phyloP scores from a whole-genome alignment of 2,329 filamentous ascomycete genomes.

The Chrysoporthe deuterocubensis region DNA sequence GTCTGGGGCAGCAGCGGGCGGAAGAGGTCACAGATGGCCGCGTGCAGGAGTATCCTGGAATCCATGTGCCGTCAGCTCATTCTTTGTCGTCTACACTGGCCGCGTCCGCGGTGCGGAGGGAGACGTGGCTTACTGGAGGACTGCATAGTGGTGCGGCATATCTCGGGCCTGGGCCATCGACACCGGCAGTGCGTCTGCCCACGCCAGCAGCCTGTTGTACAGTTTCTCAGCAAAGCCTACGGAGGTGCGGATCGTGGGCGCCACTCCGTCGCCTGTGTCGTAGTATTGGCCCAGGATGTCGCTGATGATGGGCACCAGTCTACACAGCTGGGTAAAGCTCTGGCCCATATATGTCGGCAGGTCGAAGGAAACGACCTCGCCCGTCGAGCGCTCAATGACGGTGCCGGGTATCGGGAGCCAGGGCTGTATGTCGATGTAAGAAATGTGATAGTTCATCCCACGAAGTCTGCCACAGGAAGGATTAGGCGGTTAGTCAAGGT shows the following conservation, averaged over 20 bases:
- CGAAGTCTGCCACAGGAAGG: constrained; percentile 12
- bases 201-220: constrained; percentile 31
- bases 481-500: not conserved
- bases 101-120: not conserved
- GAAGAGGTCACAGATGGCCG: constrained; percentile 29
- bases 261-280: constrained; percentile 22
- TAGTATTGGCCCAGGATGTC: constrained; percentile 25
- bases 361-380: constrained; percentile 14
- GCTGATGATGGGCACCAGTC: constrained; percentile 27
- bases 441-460: constrained; percentile 21
- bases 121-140: constrained; percentile 28
- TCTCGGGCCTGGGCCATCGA: constrained; percentile 17
- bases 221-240: constrained; percentile 27
- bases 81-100: not conserved
- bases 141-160: constrained; percentile 20
- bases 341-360: constrained; percentile 31
- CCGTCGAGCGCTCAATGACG: constrained; percentile 7
- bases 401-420: constrained; percentile 26
- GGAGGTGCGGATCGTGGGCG: constrained; percentile 20
- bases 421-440: constrained; percentile 12
- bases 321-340: constrained; percentile 30
- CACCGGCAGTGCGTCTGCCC: constrained; percentile 28
- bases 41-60: constrained; percentile 27
- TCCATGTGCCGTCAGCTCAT: not conserved
- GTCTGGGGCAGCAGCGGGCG: constrained; percentile 23